A percentile compares a stretch with the other conserved stretches of the same genome.
phyloP scores from a whole-genome alignment of 1,139 yeast species.

The Suhomyces panamericanus region DNA sequence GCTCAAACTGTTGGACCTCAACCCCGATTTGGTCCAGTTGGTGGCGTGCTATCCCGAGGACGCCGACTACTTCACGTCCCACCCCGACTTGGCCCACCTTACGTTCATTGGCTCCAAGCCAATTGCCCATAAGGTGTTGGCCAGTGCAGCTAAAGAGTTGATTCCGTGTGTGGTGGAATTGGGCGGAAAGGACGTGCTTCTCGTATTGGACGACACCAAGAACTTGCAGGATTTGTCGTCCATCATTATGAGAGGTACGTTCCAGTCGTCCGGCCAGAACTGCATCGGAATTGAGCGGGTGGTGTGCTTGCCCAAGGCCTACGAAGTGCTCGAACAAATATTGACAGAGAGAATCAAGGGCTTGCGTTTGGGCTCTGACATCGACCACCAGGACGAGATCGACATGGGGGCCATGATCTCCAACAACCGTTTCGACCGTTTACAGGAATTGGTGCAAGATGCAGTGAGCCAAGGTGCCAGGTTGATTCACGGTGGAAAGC shows the following conservation, averaged over 20 bases:
- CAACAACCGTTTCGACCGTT: slow-evolving; percentile 63
- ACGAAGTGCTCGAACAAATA: slow-evolving; percentile 58
- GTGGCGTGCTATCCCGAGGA: slow-evolving; percentile 79
- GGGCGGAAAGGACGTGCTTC: slow-evolving; percentile 92
- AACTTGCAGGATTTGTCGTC: slow-evolving; percentile 66
- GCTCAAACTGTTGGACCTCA: slow-evolving; percentile 68
- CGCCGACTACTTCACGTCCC: slow-evolving; percentile 82
- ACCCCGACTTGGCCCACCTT: slow-evolving; percentile 78
- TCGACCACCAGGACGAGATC: slow-evolving; percentile 83
- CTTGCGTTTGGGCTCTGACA: slow-evolving; percentile 82
- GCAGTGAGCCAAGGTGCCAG: slow-evolving; percentile 84
- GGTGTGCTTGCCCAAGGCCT: slow-evolving; percentile 68
- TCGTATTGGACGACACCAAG: slow-evolving; percentile 74
- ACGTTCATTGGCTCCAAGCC: slow-evolving; percentile 96
- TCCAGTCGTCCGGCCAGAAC: slow-evolving; percentile 96
- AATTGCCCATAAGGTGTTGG: slow-evolving; percentile 84
- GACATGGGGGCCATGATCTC: slow-evolving; percentile 97
- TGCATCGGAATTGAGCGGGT: slow-evolving; percentile 97
- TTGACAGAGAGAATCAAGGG: slow-evolving; percentile 57
- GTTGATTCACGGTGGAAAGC: slow-evolving; percentile 75
- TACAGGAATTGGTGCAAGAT: slow-evolving; percentile 66
- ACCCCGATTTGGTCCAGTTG: slow-evolving; percentile 81
- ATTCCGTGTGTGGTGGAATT: slow-evolving; percentile 94
- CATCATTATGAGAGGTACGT: slow-evolving; percentile 87
- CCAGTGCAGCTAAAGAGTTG: slow-evolving; percentile 75